A percentile compares a stretch with the other conserved stretches of the same genome.
These are phyloP conservation scores for Pseudogymnoascus sp. DNA, from an alignment of 2,329 filamentous ascomycete genomes.

Conservation along the genomic window DNA sequence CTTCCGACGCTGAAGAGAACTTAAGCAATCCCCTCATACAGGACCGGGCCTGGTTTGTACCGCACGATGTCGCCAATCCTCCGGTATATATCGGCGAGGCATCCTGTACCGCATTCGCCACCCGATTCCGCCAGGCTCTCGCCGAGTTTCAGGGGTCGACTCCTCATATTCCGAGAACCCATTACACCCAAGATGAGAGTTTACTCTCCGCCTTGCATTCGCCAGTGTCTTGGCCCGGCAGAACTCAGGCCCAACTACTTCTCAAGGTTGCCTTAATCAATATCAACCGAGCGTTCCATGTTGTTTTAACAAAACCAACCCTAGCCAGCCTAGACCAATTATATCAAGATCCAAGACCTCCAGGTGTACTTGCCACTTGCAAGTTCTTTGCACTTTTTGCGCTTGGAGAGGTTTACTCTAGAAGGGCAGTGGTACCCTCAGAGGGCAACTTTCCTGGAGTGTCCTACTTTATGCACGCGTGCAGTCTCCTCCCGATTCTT, in stretches of 20 bases:
- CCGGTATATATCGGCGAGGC: slow-evolving; percentile 32
- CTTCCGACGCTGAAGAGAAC: slow-evolving; percentile 26
- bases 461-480: slow-evolving; percentile 35
- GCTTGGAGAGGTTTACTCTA: slow-evolving; percentile 39
- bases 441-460: slow-evolving; percentile 34
- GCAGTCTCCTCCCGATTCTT: slow-evolving; percentile 31
- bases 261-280: slow-evolving; percentile 35
- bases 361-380: slow-evolving; percentile 29
- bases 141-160: slow-evolving; percentile 16
- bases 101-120: slow-evolving; percentile 31
- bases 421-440: slow-evolving; percentile 26
- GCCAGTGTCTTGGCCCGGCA: slow-evolving; percentile 32
- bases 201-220: slow-evolving; percentile 20
- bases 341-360: slow-evolving; percentile 29
- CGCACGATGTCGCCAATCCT: slow-evolving; percentile 24
- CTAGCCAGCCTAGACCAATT: slow-evolving; percentile 31
- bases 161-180: slow-evolving; percentile 27
- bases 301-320: slow-evolving; percentile 33
- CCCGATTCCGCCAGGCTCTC: slow-evolving; percentile 28
- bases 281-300: slow-evolving; percentile 34
- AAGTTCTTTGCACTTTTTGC: slow-evolving; percentile 39
- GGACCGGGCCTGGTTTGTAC: slow-evolving; percentile 30
- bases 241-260: slow-evolving; percentile 31
- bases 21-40: slow-evolving; percentile 28
- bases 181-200: slow-evolving; percentile 20